Evolutionary conservation across 176 grass and related monocot species (phyloP), one percentile per base, ranked within the genome.

Genomic region (Calamus simplicifolius): DNA sequence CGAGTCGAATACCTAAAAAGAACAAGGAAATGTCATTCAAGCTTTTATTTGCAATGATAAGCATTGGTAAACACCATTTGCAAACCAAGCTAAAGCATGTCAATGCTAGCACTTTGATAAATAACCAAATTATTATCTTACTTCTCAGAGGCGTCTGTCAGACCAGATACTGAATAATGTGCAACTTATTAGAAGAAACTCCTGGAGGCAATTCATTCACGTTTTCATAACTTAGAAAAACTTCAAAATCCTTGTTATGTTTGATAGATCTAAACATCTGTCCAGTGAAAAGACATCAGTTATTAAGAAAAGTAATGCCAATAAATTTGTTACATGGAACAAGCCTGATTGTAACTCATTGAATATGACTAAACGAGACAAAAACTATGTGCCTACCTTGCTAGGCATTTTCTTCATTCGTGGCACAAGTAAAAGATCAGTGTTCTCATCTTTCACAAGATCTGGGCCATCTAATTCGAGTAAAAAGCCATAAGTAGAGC

Each of bases 331-430:
- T 29, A 21, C 56, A 80, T 17, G 57, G 56, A 25, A 75, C 21
- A 57, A 61, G 18, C 13, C 19, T 10, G 30, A 50, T 49, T 15
- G 14, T 15, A 48, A 69, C 14, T 49, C 35, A 43, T 27, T 27
- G 27, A 23, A 28, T 17, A 15, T 5, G 12, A 8, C 69, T 16
- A 27, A 3, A 6, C 31, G 19, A 67, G 67, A 19, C 16, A 27
- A 25, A 43, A 10, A 5, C 0, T 50, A 49, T 63, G 31, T 19
- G 26, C 27, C 59, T 61, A 92, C 93, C 93, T 98, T 98, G 66
- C 92, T 85, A 55, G 88, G 73, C 88, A 98, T 89, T 89, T 98
- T 98, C 59, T 98, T 98, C 94, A 93, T 85, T 70, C 88, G 80
- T 17, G 88, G 85, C 21, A 98, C 85, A 58, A 98, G 70, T 63